phyloP scores from a whole-genome alignment of 768 basidiomycete genomes.

The Mycena metata region DNA sequence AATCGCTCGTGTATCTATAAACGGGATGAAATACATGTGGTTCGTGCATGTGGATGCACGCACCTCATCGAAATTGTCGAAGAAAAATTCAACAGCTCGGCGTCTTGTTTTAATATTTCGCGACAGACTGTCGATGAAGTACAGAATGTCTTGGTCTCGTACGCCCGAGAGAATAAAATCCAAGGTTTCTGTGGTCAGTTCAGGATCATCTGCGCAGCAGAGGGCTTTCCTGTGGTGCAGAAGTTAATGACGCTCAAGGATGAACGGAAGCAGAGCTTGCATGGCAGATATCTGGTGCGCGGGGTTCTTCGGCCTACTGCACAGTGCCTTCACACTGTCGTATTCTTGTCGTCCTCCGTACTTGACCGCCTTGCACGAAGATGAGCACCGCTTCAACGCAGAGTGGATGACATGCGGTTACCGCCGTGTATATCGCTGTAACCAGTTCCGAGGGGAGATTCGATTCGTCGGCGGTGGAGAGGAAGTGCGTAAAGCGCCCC shows the following conservation, averaged over 20 bases:
- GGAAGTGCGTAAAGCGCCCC: slow-evolving; percentile 28
- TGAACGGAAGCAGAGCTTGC: slow-evolving; percentile 31
- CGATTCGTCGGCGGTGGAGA: slow-evolving; percentile 9
- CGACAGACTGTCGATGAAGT: slow-evolving; percentile 59
- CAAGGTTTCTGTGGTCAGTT: slow-evolving; percentile 62
- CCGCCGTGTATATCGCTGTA: slow-evolving; percentile 28
- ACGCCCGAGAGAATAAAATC: slow-evolving; percentile 53
- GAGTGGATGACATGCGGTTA: slow-evolving; percentile 12
- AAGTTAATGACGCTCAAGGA: slow-evolving; percentile 25
- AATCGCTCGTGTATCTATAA: slow-evolving; percentile 30
- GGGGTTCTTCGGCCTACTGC: slow-evolving; percentile 24
- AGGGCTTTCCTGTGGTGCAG: slow-evolving; percentile 57
- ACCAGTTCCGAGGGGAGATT: slow-evolving; percentile 14
- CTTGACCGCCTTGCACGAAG: slow-evolving; percentile 12
- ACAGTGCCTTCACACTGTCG: slow-evolving; percentile 24
- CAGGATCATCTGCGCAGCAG: slow-evolving; percentile 58
- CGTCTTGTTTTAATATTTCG: slow-evolving; percentile 60
- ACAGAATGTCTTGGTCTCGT: slow-evolving; percentile 58
- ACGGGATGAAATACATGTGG: slow-evolving; percentile 33
- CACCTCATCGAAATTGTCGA: slow-evolving; percentile 63
- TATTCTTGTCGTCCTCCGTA: slow-evolving; percentile 28
- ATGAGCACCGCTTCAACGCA: slow-evolving; percentile 8
- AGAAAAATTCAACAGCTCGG: slow-evolving; percentile 60
- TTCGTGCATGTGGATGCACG: slow-evolving; percentile 12
- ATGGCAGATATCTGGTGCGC: slow-evolving; percentile 32